Percentiles rank a stretch among this genome's conserved stretches.
phyloP scores from a whole-genome alignment of 768 basidiomycete species.

The Boletus sp. region DNA sequence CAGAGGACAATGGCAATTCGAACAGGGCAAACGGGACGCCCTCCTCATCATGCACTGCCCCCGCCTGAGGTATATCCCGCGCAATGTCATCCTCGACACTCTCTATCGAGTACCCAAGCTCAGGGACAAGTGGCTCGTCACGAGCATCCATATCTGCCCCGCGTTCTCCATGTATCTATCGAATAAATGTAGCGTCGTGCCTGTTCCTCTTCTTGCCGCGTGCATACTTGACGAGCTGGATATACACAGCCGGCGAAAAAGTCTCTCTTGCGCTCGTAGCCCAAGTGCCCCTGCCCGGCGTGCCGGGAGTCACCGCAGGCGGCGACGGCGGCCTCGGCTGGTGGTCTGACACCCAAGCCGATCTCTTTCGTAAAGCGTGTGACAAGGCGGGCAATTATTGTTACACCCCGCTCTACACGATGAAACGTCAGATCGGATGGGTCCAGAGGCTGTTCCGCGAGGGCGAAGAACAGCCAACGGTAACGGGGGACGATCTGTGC shows the following conservation, averaged over 20 bases:
- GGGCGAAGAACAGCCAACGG: not conserved
- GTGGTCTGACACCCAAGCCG: conserved; percentile 20
- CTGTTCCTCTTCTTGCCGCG: not conserved
- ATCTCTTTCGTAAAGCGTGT: conserved; percentile 23
- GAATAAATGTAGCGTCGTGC: conserved; percentile 16
- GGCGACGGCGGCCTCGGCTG: conserved; percentile 15
- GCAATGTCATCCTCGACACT: conserved; percentile 19
- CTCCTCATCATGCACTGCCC: conserved; percentile 36
- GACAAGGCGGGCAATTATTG: conserved; percentile 21
- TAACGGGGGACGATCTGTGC: conserved; percentile 16
- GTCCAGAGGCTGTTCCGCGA: conserved; percentile 9
- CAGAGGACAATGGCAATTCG: conserved; percentile 37
- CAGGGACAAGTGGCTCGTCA: conserved; percentile 35
- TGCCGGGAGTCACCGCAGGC: conserved; percentile 10
- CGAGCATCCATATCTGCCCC: conserved; percentile 30
- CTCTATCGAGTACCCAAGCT: conserved; percentile 27
- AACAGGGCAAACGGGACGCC: conserved; percentile 31
- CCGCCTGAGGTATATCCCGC: conserved; percentile 20
- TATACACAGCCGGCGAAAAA: conserved; percentile 21
- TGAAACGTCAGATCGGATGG: conserved; percentile 17
- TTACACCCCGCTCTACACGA: conserved; percentile 28
- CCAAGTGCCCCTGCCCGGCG: conserved; percentile 10
- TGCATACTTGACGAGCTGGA: not conserved
- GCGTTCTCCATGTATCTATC: conserved; percentile 36
- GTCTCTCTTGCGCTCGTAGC: conserved; percentile 23